Percentiles rank a stretch among this genome's conserved stretches.
These are phyloP conservation scores for Lipomyces lipofer DNA, from an alignment of 805 yeast genomes.

Conservation along the genomic window DNA sequence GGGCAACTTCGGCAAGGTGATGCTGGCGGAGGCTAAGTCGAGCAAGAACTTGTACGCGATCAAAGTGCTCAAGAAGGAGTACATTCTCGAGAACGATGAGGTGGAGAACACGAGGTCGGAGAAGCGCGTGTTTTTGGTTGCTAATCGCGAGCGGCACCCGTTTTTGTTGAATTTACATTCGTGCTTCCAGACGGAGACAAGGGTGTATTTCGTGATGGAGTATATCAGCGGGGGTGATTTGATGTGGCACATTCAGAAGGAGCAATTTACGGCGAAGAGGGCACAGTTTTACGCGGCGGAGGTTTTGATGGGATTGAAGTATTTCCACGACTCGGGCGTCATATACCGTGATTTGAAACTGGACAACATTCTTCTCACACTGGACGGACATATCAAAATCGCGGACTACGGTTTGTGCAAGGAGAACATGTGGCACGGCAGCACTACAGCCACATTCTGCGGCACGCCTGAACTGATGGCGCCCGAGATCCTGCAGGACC, in stretches of 20 bases:
- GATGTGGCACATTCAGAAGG: conserved; percentile 98
- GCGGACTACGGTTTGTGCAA: conserved; percentile 98
- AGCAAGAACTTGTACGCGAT: conserved; percentile 86
- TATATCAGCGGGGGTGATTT: conserved; percentile 97
- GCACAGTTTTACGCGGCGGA: conserved; percentile 99
- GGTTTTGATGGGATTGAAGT: conserved; percentile 84
- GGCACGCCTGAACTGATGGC: conserved; percentile 99
- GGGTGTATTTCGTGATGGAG: conserved; percentile 98
- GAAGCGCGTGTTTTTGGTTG: conserved; percentile 81
- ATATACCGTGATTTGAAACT: conserved; percentile 94
- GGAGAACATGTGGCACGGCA: conserved; percentile 83
- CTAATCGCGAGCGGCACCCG: conserved; percentile 88
- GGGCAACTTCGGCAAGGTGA: conserved; percentile 98
- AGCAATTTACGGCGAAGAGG: conserved; percentile 80
- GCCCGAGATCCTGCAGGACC: conserved; percentile 93
- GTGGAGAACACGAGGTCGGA: conserved; percentile 94
- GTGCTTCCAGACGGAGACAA: conserved; percentile 96
- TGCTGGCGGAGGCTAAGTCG: conserved; percentile 91
- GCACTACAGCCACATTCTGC: conserved; percentile 90
- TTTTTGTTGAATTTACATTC: conserved; percentile 87
- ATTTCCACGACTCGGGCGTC: conserved; percentile 93
- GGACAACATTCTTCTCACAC: conserved; percentile 86
- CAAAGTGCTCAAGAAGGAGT: conserved; percentile 93
- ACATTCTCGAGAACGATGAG: conserved; percentile 92
- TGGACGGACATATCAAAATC: conserved; percentile 91